Percentiles rank a stretch among this genome's conserved stretches.
Conservation (phyloP, 2,329 filamentous ascomycete species). For the Ophiostoma populinum region DNA sequence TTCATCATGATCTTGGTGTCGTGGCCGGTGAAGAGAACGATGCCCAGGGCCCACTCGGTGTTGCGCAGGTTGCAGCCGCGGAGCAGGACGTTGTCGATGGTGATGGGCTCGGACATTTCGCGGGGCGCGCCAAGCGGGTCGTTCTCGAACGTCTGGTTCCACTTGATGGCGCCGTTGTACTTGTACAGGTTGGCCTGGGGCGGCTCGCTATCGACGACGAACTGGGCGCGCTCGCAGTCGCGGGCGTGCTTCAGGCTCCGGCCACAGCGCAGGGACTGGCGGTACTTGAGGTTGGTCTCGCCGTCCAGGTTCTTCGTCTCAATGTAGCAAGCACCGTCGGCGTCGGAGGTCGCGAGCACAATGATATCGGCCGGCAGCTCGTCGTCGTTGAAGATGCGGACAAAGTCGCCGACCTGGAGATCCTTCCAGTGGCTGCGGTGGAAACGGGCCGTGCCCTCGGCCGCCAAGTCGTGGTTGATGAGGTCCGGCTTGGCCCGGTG, state of each 20-base stretch:
- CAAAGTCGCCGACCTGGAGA: constrained; percentile 85
- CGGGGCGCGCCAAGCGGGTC: constrained; percentile 43
- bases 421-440: constrained; percentile 93
- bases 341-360: constrained; percentile 80
- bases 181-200: constrained; percentile 91
- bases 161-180: constrained; percentile 79
- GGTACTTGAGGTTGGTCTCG: constrained; percentile 93
- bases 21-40: constrained; percentile 86
- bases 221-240: constrained; percentile 81
- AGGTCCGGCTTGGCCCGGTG: constrained; percentile 37
- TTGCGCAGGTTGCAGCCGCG: constrained; percentile 88
- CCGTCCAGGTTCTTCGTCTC: constrained; percentile 98
- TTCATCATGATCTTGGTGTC: constrained; percentile 99
- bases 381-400: constrained; percentile 91
- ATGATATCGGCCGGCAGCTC: constrained; percentile 88
- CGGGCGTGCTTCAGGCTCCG: constrained; percentile 70
- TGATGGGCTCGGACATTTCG: constrained; percentile 81
- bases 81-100: constrained; percentile 87
- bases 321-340: constrained; percentile 88
- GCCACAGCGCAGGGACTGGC: constrained; percentile 75
- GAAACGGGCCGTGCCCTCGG: constrained; percentile 61
- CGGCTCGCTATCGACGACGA: constrained; percentile 74
- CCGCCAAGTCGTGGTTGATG: constrained; percentile 51
- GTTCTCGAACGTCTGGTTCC: constrained; percentile 53
- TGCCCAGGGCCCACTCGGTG: constrained; percentile 85